Evolutionary conservation across 768 basidiomycete genomes (phyloP), one percentile per base, ranked within the genome.

Genomic region (Psilocybe azurescens): DNA sequence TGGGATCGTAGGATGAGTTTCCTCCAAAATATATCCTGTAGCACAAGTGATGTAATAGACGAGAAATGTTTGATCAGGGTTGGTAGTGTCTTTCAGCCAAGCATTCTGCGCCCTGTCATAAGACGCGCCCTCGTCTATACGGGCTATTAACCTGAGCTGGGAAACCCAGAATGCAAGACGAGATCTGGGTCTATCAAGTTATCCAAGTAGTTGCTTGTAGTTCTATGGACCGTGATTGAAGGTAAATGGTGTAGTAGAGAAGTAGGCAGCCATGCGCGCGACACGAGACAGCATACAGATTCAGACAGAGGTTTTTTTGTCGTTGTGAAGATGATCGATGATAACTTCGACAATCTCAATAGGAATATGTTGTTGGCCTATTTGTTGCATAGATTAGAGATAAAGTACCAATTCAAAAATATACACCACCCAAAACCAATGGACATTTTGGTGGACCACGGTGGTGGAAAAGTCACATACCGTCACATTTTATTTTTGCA

Each of bases 281-380:
- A 65, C 9, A 72, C 69, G 16, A 72, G 69, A 6, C 69, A 66
- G 36, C 71, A 24, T 24, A 24, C 24, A 75, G 1, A 66, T 36
- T 36, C 60, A 29, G 62, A 61, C 53, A 71, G 63, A n/a, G 73
- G 57, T 16, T 49, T 28, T 28, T 14, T 60, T 65, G 24, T 72
- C 67, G 8, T 60, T 55, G 47, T 67, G 57, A 36, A 73, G 63
- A 58, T 61, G 55, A 62, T 69, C 11, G 33, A 36, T 36, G 33
- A 36, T 36, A 11, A 11, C 41, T 44, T 44, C 41, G 14, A 44
- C 14, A 16, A 44, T 5, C 14, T 44, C 66, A 32, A 73, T 50
- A 13, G 73, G 72, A 3, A 73, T 47, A 11, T 52, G 6, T 38
- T 28, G 38, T 36, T 20, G 1, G 14, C n/a, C 54, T 39, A 24